Base-by-base conservation (phyloP, 2,329 filamentous ascomycete genomes). In the Hymenoscyphus linearis region DNA sequence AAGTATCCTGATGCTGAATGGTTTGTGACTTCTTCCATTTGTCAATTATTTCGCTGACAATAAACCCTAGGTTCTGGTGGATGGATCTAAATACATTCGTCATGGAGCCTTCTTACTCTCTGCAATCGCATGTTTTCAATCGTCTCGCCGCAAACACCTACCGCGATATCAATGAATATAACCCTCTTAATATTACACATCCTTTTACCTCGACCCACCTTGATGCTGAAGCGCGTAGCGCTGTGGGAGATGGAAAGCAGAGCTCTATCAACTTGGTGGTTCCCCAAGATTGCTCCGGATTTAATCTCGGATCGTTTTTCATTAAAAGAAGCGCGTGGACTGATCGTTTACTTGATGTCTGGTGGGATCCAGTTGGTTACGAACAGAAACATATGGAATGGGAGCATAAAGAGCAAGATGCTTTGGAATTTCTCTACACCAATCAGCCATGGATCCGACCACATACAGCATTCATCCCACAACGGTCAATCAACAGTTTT, bases 341-440 rank as follows among this genome's bases (percentile, higher is more conserved):
- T 0, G 93, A 98, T 70, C 88, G 91, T 4, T 78, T 99, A 18
- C 83, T 99, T 37, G 95, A 99, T 72, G 83, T 96, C 58, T 99
- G 95, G 95, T 99, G 95, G 95, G 95, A 99, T 71, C 95, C 95
- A 0, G 93, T 98, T 34, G 86, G 89, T 61, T 99, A 99, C 75
- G 95, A 99, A 77, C 95, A 99, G 77, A 96, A 92, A 74, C 95
- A 99, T 75, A 97, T 97, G 93, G 85, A 95, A 65, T 99, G 95
- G 95, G 93, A 95, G 72, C 95, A 99, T 80, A 98, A 98, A 74
- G 95, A 99, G 75, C 95, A 99, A 76, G 93, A 98, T 72, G 91
- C 93, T 1, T 79, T 99, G 50, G 93, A 97, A 77, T 89, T 96
- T 76, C 81, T 99, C 65, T 99, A 99, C 77, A 84, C 82, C 61